Conservation (phyloP, 1,139 yeast genomes). For the Kodamaea suecica region DNA sequence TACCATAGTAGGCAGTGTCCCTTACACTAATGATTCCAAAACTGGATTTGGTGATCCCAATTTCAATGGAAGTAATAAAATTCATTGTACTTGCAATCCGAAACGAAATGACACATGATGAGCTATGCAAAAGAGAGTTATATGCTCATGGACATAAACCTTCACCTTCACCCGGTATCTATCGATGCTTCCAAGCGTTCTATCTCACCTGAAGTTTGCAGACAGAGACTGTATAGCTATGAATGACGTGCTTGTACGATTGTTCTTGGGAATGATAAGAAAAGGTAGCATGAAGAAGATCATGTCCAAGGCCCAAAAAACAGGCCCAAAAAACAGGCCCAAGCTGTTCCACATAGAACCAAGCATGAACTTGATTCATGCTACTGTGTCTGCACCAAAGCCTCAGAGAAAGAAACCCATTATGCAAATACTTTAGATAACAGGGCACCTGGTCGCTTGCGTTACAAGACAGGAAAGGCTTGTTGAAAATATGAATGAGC, state of each 20-base stretch:
- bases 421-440: constrained; percentile 14
- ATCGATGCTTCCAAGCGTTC: constrained; percentile 1
- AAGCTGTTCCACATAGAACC: background rate
- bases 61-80: background rate
- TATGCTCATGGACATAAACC: constrained; percentile 16
- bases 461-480: constrained; percentile 34
- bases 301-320: background rate
- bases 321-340: constrained; percentile 1
- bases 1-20: constrained; percentile 8
- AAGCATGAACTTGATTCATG: constrained; percentile 19
- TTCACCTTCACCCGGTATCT: constrained; percentile 11
- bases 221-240: constrained; percentile 2
- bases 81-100: background rate
- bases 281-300: constrained; percentile 4
- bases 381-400: constrained; percentile 15
- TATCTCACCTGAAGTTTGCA: background rate
- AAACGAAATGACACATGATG: constrained; percentile 14
- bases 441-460: constrained; percentile 32
- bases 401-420: background rate
- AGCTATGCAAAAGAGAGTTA: constrained; percentile 22
- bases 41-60: constrained; percentile 22
- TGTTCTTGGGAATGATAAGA: background rate
- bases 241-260: background rate
- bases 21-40: constrained; percentile 14
- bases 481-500: constrained; percentile 26